Evolutionary conservation across 2,329 filamentous ascomycete species (phyloP).

Genomic region (Diaporthe sp.): DNA sequence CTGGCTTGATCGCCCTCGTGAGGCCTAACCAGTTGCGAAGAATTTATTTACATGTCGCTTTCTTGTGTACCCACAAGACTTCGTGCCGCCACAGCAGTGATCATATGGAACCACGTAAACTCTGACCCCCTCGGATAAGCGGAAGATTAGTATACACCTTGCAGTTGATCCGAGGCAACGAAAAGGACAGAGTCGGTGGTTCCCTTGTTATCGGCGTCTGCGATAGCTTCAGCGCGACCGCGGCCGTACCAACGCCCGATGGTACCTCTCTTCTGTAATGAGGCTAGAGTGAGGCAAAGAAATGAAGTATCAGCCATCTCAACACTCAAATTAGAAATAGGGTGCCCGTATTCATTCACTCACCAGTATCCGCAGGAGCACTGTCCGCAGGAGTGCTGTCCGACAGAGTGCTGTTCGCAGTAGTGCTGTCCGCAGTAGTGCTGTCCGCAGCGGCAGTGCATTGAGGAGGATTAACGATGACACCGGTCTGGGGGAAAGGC

Average conservation of each 20-base stretch:
- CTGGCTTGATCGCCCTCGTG: neutral
- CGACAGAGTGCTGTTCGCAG: too few relatives aligned
- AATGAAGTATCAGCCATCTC: slow-evolving; percentile 30
- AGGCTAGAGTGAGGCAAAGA: neutral
- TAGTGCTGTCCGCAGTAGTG: too few relatives aligned
- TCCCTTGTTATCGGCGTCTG: slow-evolving; percentile 40
- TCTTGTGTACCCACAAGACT: neutral
- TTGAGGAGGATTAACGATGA: slow-evolving; percentile 47
- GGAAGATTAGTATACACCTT: neutral
- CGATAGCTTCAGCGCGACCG: slow-evolving; percentile 39
- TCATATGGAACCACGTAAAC: fast-evolving
- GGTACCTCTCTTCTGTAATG: neutral
- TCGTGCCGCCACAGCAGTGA: neutral
- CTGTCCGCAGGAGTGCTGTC: neutral
- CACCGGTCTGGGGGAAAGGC: slow-evolving; percentile 55
- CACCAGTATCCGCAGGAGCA: neutral
- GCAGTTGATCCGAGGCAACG: slow-evolving; percentile 4
- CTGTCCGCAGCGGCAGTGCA: neutral
- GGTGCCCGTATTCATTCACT: neutral
- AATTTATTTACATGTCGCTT: neutral
- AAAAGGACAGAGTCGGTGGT: slow-evolving; percentile 39
- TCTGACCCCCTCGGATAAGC: fast-evolving
- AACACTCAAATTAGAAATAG: too few relatives aligned
- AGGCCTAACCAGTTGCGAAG: neutral
- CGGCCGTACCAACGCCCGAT: slow-evolving; percentile 40